phyloP scores from a whole-genome alignment of 1,284 basidiomycete genomes.

The Cystobasidium slooffiae region DNA sequence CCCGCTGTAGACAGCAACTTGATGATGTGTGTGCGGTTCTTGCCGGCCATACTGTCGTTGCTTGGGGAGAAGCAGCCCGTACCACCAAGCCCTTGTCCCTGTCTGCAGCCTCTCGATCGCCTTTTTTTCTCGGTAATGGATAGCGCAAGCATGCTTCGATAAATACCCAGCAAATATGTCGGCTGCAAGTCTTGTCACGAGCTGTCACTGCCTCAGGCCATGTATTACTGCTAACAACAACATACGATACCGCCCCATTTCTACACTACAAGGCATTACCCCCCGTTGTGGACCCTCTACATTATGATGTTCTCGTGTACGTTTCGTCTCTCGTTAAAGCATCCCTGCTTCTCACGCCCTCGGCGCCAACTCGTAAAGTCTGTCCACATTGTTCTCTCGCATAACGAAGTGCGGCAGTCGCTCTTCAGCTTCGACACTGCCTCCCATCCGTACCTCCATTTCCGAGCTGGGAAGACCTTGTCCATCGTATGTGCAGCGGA shows the following conservation, averaged over 20 bases:
- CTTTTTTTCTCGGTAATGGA: background rate
- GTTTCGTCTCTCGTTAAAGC: background rate
- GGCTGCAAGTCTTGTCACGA: too few species aligned
- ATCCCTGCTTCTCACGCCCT: background rate
- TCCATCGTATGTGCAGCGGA: slow-evolving; percentile 70
- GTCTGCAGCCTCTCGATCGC: slow-evolving; percentile 1
- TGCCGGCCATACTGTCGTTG: slow-evolving; percentile 38
- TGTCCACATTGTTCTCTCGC: slow-evolving; percentile 29
- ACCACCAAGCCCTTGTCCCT: too few species aligned
- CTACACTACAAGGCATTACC: too few species aligned
- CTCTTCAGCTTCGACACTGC: slow-evolving; percentile 20
- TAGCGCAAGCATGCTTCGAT: background rate
- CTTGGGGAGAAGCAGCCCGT: background rate
- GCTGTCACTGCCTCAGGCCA: too few species aligned
- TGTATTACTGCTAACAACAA: too few species aligned
- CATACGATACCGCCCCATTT: too few species aligned
- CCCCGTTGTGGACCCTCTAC: too few species aligned
- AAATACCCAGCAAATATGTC: too few species aligned
- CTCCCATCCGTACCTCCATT: slow-evolving; percentile 22
- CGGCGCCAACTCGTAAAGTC: slow-evolving; percentile 35
- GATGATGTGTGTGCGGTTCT: slow-evolving; percentile 40
- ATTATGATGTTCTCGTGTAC: too few species aligned
- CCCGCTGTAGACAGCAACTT: slow-evolving; percentile 37
- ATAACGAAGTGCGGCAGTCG: slow-evolving; percentile 34
- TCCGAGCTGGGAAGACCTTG: slow-evolving; percentile 32